Evolutionary conservation across 257 asterid genomes (phyloP).

Genomic region (Gynochthodes officinalis): DNA sequence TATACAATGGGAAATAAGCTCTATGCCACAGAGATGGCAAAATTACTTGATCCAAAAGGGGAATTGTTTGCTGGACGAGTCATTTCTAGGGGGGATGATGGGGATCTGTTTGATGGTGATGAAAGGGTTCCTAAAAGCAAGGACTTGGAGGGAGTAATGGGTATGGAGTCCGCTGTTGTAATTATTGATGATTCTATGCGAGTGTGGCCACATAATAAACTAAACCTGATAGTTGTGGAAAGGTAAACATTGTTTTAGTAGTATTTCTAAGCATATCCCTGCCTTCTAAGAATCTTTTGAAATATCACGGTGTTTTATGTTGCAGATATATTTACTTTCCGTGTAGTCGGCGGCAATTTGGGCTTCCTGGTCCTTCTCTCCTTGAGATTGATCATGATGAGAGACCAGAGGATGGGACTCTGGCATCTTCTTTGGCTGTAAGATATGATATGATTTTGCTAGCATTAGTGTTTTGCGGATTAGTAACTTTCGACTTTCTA

Average conservation of each 20-base stretch:
- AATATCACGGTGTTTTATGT: slow-evolving; percentile 8
- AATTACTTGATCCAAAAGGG: slow-evolving; percentile 95
- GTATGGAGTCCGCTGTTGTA: slow-evolving; percentile 90
- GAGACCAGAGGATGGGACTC: slow-evolving; percentile 95
- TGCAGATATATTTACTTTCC: slow-evolving; percentile 92
- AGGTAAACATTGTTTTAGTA: slow-evolving; percentile 42
- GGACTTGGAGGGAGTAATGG: slow-evolving; percentile 96
- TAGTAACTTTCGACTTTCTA: slow-evolving; percentile 1
- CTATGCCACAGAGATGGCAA: slow-evolving; percentile 99
- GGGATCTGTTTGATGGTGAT: slow-evolving; percentile 75
- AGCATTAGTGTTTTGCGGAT: background rate
- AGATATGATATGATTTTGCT: slow-evolving; percentile 38
- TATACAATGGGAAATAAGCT: slow-evolving; percentile 98
- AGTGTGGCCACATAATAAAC: slow-evolving; percentile 94
- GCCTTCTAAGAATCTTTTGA: slow-evolving; percentile 1
- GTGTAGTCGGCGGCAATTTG: slow-evolving; percentile 95
- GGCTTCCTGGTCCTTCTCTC: slow-evolving; percentile 91
- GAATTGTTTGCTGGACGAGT: slow-evolving; percentile 95
- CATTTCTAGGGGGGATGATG: slow-evolving; percentile 88
- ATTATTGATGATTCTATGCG: slow-evolving; percentile 90
- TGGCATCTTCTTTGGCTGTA: slow-evolving; percentile 89
- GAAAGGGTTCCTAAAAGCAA: slow-evolving; percentile 83
- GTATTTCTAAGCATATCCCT: background rate
- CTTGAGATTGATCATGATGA: slow-evolving; percentile 98
- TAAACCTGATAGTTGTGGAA: slow-evolving; percentile 85